Evolutionary conservation across 2,329 filamentous ascomycete genomes (phyloP).

Genomic region (Colletotrichum costaricense): DNA sequence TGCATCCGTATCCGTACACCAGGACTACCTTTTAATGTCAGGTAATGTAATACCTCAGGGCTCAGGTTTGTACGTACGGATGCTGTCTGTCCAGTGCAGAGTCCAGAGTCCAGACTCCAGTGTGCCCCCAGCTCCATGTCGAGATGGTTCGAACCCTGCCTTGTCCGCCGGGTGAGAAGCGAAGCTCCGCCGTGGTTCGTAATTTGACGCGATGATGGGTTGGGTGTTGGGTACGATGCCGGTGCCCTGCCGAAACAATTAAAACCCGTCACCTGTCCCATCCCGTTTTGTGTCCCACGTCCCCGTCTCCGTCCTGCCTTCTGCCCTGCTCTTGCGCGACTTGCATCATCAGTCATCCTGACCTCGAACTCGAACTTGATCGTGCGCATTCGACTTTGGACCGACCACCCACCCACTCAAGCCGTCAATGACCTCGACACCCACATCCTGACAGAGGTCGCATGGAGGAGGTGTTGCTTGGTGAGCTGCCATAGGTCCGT

Average conservation of each 20-base stretch:
- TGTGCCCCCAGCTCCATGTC: not conserved
- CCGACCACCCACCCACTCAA: constrained; percentile 1
- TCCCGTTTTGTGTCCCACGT: constrained; percentile 6
- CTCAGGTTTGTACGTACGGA: not conserved
- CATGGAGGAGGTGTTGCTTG: constrained; percentile 39
- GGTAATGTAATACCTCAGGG: too few species aligned
- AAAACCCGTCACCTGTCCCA: constrained; percentile 34
- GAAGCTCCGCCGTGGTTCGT: constrained; percentile 25
- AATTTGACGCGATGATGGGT: constrained; percentile 30
- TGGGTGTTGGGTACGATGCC: constrained; percentile 26
- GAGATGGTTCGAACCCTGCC: not conserved
- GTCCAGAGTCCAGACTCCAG: not conserved
- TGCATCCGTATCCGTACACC: not conserved
- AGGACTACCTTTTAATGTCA: too few species aligned
- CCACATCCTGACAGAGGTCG: constrained; percentile 28
- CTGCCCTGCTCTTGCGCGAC: constrained; percentile 14
- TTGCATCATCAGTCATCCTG: constrained; percentile 10
- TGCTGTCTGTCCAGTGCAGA: not conserved
- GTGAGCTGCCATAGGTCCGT: constrained; percentile 54
- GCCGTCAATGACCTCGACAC: constrained; percentile 30
- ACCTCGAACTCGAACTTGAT: not conserved
- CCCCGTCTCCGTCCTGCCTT: constrained; percentile 12
- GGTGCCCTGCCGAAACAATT: constrained; percentile 34
- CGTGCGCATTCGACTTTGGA: constrained; percentile 7
- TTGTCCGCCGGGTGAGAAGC: constrained; percentile 11